These are phyloP conservation scores for Fistulifera solaris DNA, from an alignment of 108 stramenopile species.

Conservation along the genomic window DNA sequence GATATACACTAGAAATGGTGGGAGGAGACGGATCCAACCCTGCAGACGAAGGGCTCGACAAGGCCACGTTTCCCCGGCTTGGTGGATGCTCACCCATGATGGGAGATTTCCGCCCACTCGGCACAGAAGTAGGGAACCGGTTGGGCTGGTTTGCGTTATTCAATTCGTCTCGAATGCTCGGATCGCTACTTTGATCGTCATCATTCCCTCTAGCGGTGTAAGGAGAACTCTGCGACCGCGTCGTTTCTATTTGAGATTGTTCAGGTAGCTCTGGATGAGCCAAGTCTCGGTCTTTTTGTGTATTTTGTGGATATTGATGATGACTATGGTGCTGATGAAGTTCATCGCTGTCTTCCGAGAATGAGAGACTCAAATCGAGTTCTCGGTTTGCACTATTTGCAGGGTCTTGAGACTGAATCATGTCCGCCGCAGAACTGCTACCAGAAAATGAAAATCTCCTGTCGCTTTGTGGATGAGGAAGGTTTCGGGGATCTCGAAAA, in stretches of 20 bases:
- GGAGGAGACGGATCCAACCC: neutral
- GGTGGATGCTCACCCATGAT: neutral
- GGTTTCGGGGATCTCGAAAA: slow-evolving; percentile 3
- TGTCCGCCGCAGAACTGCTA: slow-evolving; percentile 12
- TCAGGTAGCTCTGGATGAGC: too few species aligned
- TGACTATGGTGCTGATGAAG: slow-evolving; percentile 6
- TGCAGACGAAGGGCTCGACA: neutral
- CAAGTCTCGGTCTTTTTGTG: too few species aligned
- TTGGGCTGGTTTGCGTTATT: too few species aligned
- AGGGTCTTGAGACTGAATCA: slow-evolving; percentile 7
- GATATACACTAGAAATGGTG: neutral
- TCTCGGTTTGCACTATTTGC: slow-evolving; percentile 10
- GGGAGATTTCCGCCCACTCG: slow-evolving; percentile 1
- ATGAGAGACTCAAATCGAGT: slow-evolving; percentile 38
- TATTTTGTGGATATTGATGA: too few species aligned
- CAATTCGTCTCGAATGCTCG: too few species aligned
- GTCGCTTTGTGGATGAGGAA: slow-evolving; percentile 3
- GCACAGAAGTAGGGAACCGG: too few species aligned
- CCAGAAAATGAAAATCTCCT: neutral
- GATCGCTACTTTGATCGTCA: slow-evolving; percentile 2
- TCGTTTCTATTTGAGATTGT: neutral
- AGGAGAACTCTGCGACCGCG: neutral
- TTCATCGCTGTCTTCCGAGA: slow-evolving; percentile 46
- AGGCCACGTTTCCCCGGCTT: neutral
- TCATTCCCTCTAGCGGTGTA: neutral